These are phyloP conservation scores for Penicillium paneum DNA, from an alignment of 2,329 filamentous ascomycete genomes.

Conservation along the genomic window DNA sequence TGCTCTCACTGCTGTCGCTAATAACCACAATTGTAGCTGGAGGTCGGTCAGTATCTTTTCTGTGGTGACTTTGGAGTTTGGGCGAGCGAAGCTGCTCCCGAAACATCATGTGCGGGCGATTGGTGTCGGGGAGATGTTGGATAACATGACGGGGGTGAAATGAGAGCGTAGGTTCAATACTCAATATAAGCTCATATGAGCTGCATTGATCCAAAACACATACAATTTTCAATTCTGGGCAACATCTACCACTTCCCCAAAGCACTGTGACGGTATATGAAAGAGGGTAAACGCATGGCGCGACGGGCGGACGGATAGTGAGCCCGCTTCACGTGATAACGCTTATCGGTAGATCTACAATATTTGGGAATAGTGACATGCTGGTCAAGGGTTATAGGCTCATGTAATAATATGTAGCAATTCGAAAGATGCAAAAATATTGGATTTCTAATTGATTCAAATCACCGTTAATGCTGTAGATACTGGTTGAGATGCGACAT, in stretches of 20 bases:
- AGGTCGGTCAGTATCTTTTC: conserved; percentile 13
- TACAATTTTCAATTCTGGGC: conserved; percentile 1
- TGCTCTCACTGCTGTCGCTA: conserved; percentile 10
- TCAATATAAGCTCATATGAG: neutral
- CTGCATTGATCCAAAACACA: conserved; percentile 4
- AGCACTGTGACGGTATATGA: conserved; percentile 12
- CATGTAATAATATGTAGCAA: neutral
- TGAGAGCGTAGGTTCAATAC: conserved; percentile 4
- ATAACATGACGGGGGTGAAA: conserved; percentile 4
- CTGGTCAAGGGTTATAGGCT: neutral
- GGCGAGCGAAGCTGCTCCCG: neutral
- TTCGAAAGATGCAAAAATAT: neutral
- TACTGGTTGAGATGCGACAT: neutral
- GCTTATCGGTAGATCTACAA: conserved; percentile 18
- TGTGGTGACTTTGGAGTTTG: conserved; percentile 12
- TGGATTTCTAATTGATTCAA: neutral
- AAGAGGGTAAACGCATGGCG: conserved; percentile 11
- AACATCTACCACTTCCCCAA: conserved; percentile 3
- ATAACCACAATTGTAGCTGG: conserved; percentile 9
- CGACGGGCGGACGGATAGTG: conserved; percentile 21
- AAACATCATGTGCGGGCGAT: conserved; percentile 6
- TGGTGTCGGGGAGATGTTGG: neutral
- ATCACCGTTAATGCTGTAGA: neutral
- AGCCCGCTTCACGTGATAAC: conserved; percentile 33
- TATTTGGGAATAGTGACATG: neutral